phyloP scores from a whole-genome alignment of 208 protist species.

The Naegleria lovaniensis region DNA sequence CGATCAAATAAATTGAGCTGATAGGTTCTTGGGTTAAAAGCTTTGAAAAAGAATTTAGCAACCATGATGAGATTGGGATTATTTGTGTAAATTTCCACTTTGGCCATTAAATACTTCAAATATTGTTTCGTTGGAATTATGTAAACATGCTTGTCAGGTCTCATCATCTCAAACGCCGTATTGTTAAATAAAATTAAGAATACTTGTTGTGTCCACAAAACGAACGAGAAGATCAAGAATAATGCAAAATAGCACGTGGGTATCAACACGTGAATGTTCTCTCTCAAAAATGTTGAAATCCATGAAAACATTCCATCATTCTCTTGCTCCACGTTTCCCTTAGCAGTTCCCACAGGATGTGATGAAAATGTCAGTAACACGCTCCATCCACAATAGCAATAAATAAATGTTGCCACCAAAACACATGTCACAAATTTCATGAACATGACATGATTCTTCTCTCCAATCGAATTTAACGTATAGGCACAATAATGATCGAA shows the following conservation, averaged over 20 bases:
- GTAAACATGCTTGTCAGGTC: not conserved
- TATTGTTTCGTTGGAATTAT: not conserved
- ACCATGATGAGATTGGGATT: not conserved
- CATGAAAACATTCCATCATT: not conserved
- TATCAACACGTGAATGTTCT: not conserved
- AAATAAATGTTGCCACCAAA: not conserved
- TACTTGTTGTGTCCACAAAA: not conserved
- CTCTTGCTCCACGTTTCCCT: not conserved
- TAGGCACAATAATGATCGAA: conserved; percentile 39
- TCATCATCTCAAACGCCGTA: not conserved
- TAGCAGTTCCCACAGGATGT: not conserved
- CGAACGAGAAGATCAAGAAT: not conserved
- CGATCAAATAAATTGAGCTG: not conserved
- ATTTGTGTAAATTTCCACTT: not conserved
- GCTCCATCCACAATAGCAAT: not conserved
- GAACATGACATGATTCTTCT: conserved; percentile 20
- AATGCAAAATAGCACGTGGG: not conserved
- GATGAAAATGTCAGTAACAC: not conserved
- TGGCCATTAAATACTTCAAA: not conserved
- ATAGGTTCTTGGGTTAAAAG: not conserved
- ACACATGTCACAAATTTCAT: not conserved
- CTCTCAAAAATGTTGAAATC: not conserved
- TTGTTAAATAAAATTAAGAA: not conserved
- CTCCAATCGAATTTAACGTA: conserved; percentile 18
- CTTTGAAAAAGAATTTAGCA: not conserved